Percentiles rank a stretch among this genome's conserved stretches.
These are phyloP conservation scores for Cryptosporidium meleagridis DNA, from an alignment of 169 alveolate species.

Conservation along the genomic window DNA sequence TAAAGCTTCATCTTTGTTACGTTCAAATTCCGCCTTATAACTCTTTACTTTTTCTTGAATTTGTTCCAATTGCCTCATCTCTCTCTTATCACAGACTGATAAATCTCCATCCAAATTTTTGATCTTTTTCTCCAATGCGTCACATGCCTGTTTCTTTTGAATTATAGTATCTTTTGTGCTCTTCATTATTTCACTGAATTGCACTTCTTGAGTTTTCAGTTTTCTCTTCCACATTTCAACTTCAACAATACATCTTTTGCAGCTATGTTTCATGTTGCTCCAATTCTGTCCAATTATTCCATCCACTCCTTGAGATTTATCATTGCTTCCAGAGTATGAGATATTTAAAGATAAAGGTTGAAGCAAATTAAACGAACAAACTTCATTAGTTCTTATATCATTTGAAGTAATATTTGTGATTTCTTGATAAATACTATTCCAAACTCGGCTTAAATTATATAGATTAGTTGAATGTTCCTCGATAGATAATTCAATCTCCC, in stretches of 20 bases:
- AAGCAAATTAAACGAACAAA: slow-evolving; percentile 22
- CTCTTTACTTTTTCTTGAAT: slow-evolving; percentile 66
- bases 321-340: slow-evolving; percentile 18
- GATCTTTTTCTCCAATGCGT: slow-evolving; percentile 65
- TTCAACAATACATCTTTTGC: slow-evolving; percentile 67
- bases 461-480: slow-evolving; percentile 52
- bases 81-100: slow-evolving; percentile 60
- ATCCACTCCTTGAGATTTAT: slow-evolving; percentile 23
- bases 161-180: slow-evolving; percentile 68
- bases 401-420: slow-evolving; percentile 44
- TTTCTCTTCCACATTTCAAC: slow-evolving; percentile 74
- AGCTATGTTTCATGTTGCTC: slow-evolving; percentile 72
- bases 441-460: slow-evolving; percentile 37
- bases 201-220: slow-evolving; percentile 62
- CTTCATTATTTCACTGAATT: slow-evolving; percentile 68
- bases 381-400: slow-evolving; percentile 49
- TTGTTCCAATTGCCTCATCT: slow-evolving; percentile 70
- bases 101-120: slow-evolving; percentile 69
- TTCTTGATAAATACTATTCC: slow-evolving; percentile 61
- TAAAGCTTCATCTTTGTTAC: slow-evolving; percentile 48
- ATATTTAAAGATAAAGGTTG: slow-evolving; percentile 32
- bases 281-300: slow-evolving; percentile 62
- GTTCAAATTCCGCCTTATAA: slow-evolving; percentile 58
- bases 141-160: slow-evolving; percentile 73
- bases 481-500: slow-evolving; percentile 56